Conservation (phyloP, 345 rosid species). For the Nephelium lappaceum region DNA sequence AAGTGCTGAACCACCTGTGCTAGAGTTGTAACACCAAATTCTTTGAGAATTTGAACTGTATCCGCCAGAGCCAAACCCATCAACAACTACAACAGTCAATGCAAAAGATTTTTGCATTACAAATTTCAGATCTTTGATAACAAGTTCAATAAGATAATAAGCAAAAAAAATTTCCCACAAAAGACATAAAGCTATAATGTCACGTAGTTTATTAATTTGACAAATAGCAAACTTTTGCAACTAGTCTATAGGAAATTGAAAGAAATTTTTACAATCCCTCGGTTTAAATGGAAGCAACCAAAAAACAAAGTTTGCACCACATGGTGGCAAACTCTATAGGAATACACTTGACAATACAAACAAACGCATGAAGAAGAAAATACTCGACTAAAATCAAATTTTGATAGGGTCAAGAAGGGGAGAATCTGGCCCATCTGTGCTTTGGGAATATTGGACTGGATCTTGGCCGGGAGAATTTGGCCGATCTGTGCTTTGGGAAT, state of each 20-base stretch:
- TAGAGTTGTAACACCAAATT: no score
- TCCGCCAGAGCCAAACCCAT: no score
- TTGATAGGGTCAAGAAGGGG: slow-evolving; percentile 66
- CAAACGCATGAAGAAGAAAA: not conserved
- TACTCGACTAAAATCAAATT: slow-evolving; percentile 24
- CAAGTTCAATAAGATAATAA: not conserved
- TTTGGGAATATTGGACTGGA: slow-evolving; percentile 55
- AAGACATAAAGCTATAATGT: no score
- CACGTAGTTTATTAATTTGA: no score
- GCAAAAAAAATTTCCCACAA: not conserved
- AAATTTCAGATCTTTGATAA: not conserved
- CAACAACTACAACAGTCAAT: no score
- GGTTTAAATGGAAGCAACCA: not conserved
- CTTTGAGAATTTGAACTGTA: no score
- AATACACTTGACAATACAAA: not conserved
- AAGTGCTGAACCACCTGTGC: no score
- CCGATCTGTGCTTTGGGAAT: slow-evolving; percentile 40
- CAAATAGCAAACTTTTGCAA: not conserved
- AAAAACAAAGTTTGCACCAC: not conserved
- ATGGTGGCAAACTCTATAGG: not conserved
- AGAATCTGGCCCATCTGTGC: not conserved
- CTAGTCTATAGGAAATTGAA: not conserved
- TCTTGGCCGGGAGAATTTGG: slow-evolving; percentile 35
- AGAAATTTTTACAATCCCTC: not conserved
- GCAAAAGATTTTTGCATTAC: no score